A percentile compares a stretch with the other conserved stretches of the same genome.
phyloP scores from a whole-genome alignment of 169 alveolate species.

The Sarcocystis neurona region DNA sequence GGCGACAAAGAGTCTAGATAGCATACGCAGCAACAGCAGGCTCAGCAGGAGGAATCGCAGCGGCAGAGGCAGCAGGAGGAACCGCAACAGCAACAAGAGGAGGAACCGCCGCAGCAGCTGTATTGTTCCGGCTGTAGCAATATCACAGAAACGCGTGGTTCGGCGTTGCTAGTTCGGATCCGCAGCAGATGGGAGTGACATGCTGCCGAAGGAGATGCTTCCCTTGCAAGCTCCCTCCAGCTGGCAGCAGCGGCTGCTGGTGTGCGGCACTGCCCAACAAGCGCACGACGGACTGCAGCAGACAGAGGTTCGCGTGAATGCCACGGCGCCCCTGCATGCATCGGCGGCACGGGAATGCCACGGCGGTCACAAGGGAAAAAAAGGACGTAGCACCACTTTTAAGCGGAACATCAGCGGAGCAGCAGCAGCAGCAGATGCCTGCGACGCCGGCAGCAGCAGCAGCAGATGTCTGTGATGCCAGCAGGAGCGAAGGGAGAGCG shows the following conservation, averaged over 20 bases:
- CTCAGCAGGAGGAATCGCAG: constrained; percentile 5
- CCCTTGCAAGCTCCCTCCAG: constrained; percentile 19
- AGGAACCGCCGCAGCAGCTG: neutral
- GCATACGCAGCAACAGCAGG: neutral
- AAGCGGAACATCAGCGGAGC: neutral
- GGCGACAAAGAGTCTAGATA: neutral
- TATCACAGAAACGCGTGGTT: neutral
- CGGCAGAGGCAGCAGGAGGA: neutral
- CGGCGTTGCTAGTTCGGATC: neutral
- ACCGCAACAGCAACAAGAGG: neutral
- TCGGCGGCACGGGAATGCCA: neutral
- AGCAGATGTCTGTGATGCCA: neutral
- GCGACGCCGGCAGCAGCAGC: neutral
- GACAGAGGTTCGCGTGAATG: neutral
- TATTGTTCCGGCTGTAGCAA: neutral
- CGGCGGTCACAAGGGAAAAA: neutral
- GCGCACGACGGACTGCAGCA: neutral
- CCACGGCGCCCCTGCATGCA: neutral
- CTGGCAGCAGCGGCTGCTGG: neutral
- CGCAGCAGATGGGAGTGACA: constrained; percentile 14
- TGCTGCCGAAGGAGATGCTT: neutral
- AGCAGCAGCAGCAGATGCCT: neutral
- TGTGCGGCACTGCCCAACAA: neutral
- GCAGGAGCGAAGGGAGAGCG: neutral
- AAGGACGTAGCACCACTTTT: neutral